Base-by-base conservation (phyloP, 805 yeast genomes). In the Candida ficus region DNA sequence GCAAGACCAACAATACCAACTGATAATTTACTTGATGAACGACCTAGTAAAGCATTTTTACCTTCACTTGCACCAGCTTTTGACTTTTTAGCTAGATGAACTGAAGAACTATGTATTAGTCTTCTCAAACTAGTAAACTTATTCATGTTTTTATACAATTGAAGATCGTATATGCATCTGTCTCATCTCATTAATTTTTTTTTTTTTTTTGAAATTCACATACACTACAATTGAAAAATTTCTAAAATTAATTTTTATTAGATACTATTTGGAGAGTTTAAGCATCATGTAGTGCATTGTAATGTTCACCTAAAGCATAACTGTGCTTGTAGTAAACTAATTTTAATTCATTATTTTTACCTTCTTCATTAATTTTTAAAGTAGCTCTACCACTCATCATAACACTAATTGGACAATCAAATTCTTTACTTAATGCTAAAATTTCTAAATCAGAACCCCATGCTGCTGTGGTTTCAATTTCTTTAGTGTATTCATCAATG, bases 371-470 rank as follows among this genome's bases (percentile, higher is more conserved):
- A 42, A 86, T 75, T 28, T 52, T 60, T 49, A 83, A 67, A 3
- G 82, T 71, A 5, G 89, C 73, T 30, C 87, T 73, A 1, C 95
- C 95, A 35, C 88, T 83, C 69, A 84, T 78, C 64, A 81, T 68
- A 10, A 91, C 80, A 35, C 80, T 70, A n/a, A 91, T 76, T 0
- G 89, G 85, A 49, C 85, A 78, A 44, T 80, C 70, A 52, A 71
- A 84, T n/a, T 75, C 76, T 44, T 77, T 71, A 1, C 95, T 72
- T 30, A 90, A 67, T 0, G 97, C 96, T 56, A 86, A 61, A 16
- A 91, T 79, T 65, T 91, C 99, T 67, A 88, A 68, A 53, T 93
- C 97, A 8, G 96, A 93, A 20, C 99, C 99, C 99, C 99, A 91
- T 69, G 85, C 76, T 0, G 95, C 80, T 0, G 96, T 87, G n/a